Conservation (phyloP, 2,329 filamentous ascomycete species). For the Calonectria pseudoturangicola region DNA sequence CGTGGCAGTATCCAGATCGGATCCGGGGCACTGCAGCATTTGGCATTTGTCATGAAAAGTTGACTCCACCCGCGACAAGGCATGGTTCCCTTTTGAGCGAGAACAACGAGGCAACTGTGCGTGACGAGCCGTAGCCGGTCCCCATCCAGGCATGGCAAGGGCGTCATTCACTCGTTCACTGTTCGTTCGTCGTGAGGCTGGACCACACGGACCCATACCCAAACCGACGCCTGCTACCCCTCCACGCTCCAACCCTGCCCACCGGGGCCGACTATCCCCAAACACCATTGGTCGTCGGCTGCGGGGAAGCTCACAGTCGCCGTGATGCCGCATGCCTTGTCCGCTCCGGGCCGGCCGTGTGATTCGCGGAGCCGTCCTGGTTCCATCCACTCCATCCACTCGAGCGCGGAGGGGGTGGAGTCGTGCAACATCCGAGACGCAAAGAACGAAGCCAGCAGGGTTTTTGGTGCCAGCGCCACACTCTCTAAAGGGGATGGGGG, state of each 20-base stretch:
- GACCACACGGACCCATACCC: neutral
- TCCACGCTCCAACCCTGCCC: conserved; percentile 28
- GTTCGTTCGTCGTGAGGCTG: conserved; percentile 27
- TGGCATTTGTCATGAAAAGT: conserved; percentile 48
- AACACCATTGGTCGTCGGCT: conserved; percentile 50
- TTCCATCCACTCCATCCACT: conserved; percentile 51
- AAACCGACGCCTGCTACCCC: conserved; percentile 29
- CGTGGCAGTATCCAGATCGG: conserved; percentile 48
- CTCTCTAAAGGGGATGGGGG: neutral
- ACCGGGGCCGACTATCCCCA: conserved; percentile 13
- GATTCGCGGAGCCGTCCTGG: conserved; percentile 51
- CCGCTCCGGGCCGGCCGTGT: conserved; percentile 47
- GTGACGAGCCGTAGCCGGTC: conserved; percentile 12
- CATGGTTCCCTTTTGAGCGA: conserved; percentile 33
- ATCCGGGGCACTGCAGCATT: conserved; percentile 52
- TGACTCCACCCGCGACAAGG: conserved; percentile 29
- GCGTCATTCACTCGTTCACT: neutral
- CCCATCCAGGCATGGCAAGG: conserved; percentile 1
- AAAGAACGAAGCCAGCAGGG: conserved; percentile 19
- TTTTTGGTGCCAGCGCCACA: conserved; percentile 29
- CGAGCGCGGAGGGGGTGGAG: conserved; percentile 44
- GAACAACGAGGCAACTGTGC: neutral
- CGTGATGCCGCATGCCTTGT: conserved; percentile 46
- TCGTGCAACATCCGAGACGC: conserved; percentile 43
- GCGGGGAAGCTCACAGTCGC: conserved; percentile 52